Evolutionary conservation across 1,139 yeast genomes (phyloP), one percentile per base, ranked within the genome.

Genomic region (Blastobotrys raffinosifermentans): DNA sequence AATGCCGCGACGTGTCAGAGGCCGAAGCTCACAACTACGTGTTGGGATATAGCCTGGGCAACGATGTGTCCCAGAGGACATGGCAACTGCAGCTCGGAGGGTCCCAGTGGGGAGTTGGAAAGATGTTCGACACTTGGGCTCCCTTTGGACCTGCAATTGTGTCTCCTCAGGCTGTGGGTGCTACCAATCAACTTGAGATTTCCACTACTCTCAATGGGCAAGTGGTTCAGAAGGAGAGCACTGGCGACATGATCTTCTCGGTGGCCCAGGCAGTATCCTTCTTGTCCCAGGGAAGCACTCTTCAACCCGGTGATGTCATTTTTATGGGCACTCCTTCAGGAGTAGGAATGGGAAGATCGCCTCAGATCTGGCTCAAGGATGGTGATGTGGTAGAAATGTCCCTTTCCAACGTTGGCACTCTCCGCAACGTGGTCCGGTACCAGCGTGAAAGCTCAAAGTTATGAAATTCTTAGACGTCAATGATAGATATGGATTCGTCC

Each of bases 321-420:
- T 69, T 69, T 54, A 71, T 73, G 40, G 77, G 77, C 14, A 72
- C 77, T 4, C 77, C 77, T 19, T 57, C 67, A 29, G 79, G 79
- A 15, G 79, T 73, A 4, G 75, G 73, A 2, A 60, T 70, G 63
- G 73, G 71, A 17, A 52, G 63, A 44, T 56, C 55, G 23, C 66
- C 67, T 4, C 41, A 47, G 20, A 55, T 50, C 38, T 73, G 70
- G 69, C 57, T 73, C 35, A 54, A 58, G 42, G 52, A 73, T 45
- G 72, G 71, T 11, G 78, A 73, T 46, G 60, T 58, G 2, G 69
- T 70, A 10, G 66, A 61, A 32, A 64, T 73, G 38, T 55, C 53
- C 30, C 55, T 73, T 19, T 67, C 64, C 11, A 54, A 61, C 6
- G 67, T 73, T 16, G 78, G 78, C 2, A 50, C 70, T 3, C 64